These are phyloP conservation scores for Lachnellula cervina DNA, from an alignment of 2,329 filamentous ascomycete species.

Conservation along the genomic window DNA sequence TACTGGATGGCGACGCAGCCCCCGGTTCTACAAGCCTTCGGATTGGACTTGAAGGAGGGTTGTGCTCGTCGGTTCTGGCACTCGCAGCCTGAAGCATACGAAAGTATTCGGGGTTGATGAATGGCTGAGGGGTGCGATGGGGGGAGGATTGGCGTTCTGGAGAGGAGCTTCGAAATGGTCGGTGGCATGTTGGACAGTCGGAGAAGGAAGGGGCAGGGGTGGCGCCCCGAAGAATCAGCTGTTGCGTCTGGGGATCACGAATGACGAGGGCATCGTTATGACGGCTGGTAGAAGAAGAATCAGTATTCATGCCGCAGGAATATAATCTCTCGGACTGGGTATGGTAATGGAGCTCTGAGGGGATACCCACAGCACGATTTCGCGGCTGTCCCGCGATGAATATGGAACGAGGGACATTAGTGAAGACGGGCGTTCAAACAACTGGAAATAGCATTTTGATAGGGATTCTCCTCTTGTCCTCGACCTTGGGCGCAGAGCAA, in stretches of 20 bases:
- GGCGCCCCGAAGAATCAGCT: conserved; percentile 72
- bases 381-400: conserved; percentile 64
- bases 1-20: conserved; percentile 18
- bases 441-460: background rate
- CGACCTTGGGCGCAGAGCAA: no score
- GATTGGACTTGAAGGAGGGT: conserved; percentile 47
- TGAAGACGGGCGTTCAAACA: background rate
- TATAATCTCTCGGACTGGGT: background rate
- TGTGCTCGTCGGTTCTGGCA: conserved; percentile 41
- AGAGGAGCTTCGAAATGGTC: conserved; percentile 41
- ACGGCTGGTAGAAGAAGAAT: conserved; percentile 52
- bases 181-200: conserved; percentile 62
- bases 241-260: conserved; percentile 77
- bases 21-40: conserved; percentile 39
- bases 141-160: conserved; percentile 42
- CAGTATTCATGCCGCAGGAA: conserved; percentile 16
- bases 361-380: conserved; percentile 70
- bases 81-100: conserved; percentile 70
- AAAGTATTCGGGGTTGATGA: conserved; percentile 91
- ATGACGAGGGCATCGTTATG: conserved; percentile 91
- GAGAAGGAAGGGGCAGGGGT: conserved; percentile 50
- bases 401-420: conserved; percentile 71
- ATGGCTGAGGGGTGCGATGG: conserved; percentile 48
- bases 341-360: conserved; percentile 1
- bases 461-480: background rate